Evolutionary conservation across 2,329 filamentous ascomycete genomes (phyloP), one percentile per base, ranked within the genome.

Genomic region (Plenodomus lindquistii): DNA sequence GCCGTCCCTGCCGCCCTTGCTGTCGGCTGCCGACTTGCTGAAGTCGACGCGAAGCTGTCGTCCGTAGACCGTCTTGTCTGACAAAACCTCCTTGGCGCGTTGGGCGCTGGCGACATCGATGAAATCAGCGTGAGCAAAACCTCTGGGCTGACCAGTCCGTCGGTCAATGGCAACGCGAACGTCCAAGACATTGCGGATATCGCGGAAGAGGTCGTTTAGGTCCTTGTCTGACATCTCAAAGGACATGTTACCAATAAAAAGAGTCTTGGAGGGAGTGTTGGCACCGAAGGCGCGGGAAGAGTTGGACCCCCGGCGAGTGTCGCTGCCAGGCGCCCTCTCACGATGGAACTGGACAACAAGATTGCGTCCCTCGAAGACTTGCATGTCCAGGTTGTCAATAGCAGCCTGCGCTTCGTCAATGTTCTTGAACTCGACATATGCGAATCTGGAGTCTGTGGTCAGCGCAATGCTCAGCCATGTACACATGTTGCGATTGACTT

Each of bases 111-210:
- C 80, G 34, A 85, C 68, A 60, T 88, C 83, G 37, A 81, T 65
- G 71, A 96, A 96, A 67, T 95, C 89, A 40, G 86, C 87, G 69
- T 96, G 91, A 17, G 87, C 88, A 69, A 94, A 96, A 53, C 91
- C 91, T 69, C 89, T 81, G 31, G 88, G 88, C 74, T 88, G 86
- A 38, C 91, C 91, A 6, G 88, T 91, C 56, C 85, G 81, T 62
- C 88, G 83, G 73, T 96, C 90, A 61, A 94, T 87, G 42, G 91
- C 88, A 46, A 96, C 86, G 52, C 91, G 85, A 40, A 96, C 85
- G 63, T 92, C 88, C 44, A 81, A 75, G 40, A 93, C 81, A 69
- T 89, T 87, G 41, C 81, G 76, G 50, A 95, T 78, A 19, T 84
- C 80, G 48, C 80, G 77, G 81, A 96, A 93, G 20, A 95, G 73